phyloP scores from a whole-genome alignment of 208 protist genomes.

The Phytomonas sp. region DNA sequence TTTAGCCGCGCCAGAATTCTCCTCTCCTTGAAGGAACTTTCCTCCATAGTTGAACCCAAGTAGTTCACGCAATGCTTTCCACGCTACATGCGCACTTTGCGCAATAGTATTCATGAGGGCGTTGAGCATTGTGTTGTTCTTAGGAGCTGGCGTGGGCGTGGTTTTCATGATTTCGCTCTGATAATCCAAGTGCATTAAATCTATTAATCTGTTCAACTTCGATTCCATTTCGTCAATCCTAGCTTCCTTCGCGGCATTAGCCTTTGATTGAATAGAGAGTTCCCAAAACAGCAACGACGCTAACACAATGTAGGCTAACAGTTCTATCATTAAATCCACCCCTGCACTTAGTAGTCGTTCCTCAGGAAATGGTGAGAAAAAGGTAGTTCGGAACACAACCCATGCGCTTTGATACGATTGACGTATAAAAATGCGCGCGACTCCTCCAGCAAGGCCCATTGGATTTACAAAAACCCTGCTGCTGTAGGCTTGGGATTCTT shows the following conservation, averaged over 20 bases:
- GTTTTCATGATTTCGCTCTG: slow-evolving; percentile 12
- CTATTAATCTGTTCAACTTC: slow-evolving; percentile 69
- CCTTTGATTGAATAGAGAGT: slow-evolving; percentile 36
- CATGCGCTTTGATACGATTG: slow-evolving; percentile 63
- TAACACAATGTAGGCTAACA: slow-evolving; percentile 63
- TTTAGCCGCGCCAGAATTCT: not conserved
- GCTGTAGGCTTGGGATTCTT: slow-evolving; percentile 39
- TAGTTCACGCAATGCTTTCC: not conserved
- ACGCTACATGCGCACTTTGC: slow-evolving; percentile 5
- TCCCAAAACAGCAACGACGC: slow-evolving; percentile 56
- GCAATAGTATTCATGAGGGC: slow-evolving; percentile 23
- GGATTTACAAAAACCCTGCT: slow-evolving; percentile 42
- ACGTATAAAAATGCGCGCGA: slow-evolving; percentile 56
- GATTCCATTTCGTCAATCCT: slow-evolving; percentile 50
- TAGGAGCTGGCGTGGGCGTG: slow-evolving; percentile 27
- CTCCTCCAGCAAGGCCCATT: slow-evolving; percentile 19
- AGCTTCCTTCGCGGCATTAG: slow-evolving; percentile 46
- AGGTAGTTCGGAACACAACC: slow-evolving; percentile 67
- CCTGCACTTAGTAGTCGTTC: slow-evolving; percentile 64
- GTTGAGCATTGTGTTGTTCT: slow-evolving; percentile 22
- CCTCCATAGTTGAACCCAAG: not conserved
- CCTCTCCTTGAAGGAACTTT: not conserved
- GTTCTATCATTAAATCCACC: slow-evolving; percentile 71
- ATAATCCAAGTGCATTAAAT: not conserved
- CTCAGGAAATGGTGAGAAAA: slow-evolving; percentile 56